Percentiles rank a stretch among this genome's conserved stretches.
These are phyloP conservation scores for Clavariopsis aquatica DNA, from an alignment of 495 filamentous ascomycete genomes.

Conservation along the genomic window DNA sequence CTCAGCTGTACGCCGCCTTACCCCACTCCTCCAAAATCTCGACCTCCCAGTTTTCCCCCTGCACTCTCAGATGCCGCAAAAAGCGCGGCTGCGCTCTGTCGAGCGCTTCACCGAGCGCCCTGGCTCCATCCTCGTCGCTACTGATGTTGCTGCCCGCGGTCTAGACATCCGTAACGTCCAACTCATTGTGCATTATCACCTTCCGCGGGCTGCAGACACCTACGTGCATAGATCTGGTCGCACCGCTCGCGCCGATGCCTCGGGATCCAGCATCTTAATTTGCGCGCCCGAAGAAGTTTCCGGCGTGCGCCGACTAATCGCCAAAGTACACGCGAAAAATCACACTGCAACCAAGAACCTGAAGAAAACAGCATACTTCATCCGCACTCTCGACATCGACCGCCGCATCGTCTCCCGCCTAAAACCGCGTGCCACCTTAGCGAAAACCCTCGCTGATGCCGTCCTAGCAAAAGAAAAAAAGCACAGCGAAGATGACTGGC, in stretches of 20 bases:
- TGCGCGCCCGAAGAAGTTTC: slow-evolving; percentile 89
- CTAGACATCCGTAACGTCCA: slow-evolving; percentile 90
- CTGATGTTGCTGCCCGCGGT: slow-evolving; percentile 94
- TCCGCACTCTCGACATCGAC: slow-evolving; percentile 80
- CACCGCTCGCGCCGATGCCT: slow-evolving; percentile 78
- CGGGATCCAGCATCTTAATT: slow-evolving; percentile 79
- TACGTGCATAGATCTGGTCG: slow-evolving; percentile 96
- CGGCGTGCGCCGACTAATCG: slow-evolving; percentile 77
- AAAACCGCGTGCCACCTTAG: slow-evolving; percentile 69
- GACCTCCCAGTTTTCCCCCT: slow-evolving; percentile 74
- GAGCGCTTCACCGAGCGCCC: slow-evolving; percentile 73
- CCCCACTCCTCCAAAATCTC: slow-evolving; percentile 81
- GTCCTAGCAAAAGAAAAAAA: slow-evolving; percentile 83
- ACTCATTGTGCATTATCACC: slow-evolving; percentile 90
- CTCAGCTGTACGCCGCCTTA: slow-evolving; percentile 82
- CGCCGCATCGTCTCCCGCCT: slow-evolving; percentile 73
- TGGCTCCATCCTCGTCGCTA: slow-evolving; percentile 80
- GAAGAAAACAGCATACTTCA: slow-evolving; percentile 57
- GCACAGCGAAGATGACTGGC: slow-evolving; percentile 78
- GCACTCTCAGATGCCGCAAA: slow-evolving; percentile 94
- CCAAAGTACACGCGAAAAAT: slow-evolving; percentile 72
- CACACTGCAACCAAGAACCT: slow-evolving; percentile 31
- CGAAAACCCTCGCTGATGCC: slow-evolving; percentile 82
- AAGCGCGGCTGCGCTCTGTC: slow-evolving; percentile 88
- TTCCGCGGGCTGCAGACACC: slow-evolving; percentile 84